phyloP scores from a whole-genome alignment of 345 rosid genomes.

The Hevea brasiliensis region DNA sequence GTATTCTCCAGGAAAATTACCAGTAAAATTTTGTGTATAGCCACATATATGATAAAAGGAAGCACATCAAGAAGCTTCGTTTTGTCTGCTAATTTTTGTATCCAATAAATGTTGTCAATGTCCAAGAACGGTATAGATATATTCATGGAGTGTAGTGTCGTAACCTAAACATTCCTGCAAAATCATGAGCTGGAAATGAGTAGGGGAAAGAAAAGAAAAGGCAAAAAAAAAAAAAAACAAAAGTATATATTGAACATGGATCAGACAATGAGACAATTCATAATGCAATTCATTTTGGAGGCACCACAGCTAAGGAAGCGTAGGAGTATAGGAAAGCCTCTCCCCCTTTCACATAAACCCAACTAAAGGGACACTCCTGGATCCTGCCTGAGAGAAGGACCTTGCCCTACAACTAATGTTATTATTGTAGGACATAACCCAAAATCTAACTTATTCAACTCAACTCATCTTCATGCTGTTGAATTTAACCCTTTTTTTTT shows the following conservation, averaged over 20 bases:
- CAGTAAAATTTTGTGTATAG: too few species aligned
- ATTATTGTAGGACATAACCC: neutral
- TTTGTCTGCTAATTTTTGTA: neutral
- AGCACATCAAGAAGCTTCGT: neutral
- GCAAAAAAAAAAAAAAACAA: neutral
- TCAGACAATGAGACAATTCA: slow-evolving; percentile 2
- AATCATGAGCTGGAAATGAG: neutral
- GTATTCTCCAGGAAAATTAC: too few species aligned
- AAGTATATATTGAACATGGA: neutral
- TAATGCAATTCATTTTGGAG: neutral
- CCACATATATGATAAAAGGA: neutral
- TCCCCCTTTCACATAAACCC: slow-evolving; percentile 8
- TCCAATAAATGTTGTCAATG: neutral
- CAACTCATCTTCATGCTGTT: too few species aligned
- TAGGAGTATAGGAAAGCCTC: neutral
- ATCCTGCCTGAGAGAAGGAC: slow-evolving; percentile 21
- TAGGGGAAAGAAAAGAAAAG: neutral
- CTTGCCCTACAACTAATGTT: slow-evolving; percentile 8
- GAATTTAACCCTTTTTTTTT: too few species aligned
- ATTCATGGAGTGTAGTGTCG: neutral
- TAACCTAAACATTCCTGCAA: neutral
- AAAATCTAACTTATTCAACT: neutral
- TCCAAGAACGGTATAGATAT: too few species aligned
- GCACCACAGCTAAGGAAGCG: slow-evolving; percentile 13
- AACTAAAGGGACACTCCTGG: slow-evolving; percentile 16